These are phyloP conservation scores for Aureoboletus auriporus DNA, from an alignment of 768 basidiomycete genomes.

Conservation along the genomic window DNA sequence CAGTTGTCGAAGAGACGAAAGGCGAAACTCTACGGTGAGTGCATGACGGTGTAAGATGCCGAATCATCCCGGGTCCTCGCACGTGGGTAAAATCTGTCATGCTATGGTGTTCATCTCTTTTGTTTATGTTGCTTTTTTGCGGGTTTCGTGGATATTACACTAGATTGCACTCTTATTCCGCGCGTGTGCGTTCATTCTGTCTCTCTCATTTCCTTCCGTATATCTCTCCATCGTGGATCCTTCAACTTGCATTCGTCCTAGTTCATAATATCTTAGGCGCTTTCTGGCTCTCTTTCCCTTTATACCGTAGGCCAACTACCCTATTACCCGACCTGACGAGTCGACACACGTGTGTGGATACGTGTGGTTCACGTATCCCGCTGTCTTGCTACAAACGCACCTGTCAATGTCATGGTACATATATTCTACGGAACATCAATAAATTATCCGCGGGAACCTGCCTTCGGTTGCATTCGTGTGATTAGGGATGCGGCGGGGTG, in stretches of 20 bases:
- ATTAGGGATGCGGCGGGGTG: too few relatives aligned
- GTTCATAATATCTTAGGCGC: conserved; percentile 2
- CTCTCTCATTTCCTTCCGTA: not conserved
- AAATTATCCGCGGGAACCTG: too few relatives aligned
- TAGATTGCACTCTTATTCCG: conserved; percentile 13
- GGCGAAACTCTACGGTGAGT: conserved; percentile 28
- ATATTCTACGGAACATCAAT: not conserved
- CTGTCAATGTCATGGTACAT: not conserved
- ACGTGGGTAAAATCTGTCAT: not conserved
- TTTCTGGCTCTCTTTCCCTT: not conserved
- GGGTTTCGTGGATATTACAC: conserved; percentile 2
- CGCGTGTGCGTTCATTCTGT: conserved; percentile 1
- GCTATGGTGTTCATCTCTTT: not conserved
- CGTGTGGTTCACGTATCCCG: not conserved
- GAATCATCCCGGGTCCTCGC: not conserved
- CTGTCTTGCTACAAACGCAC: not conserved
- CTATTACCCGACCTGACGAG: conserved; percentile 13
- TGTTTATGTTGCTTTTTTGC: conserved; percentile 4
- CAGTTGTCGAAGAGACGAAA: conserved; percentile 65
- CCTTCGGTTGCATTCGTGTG: too few relatives aligned
- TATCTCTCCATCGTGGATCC: not conserved
- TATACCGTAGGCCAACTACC: conserved; percentile 13
- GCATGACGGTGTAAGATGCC: not conserved
- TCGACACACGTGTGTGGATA: not conserved
- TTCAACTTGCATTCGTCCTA: not conserved